These are phyloP conservation scores for Collybia sp. DNA, from an alignment of 768 basidiomycete species.

Conservation along the genomic window DNA sequence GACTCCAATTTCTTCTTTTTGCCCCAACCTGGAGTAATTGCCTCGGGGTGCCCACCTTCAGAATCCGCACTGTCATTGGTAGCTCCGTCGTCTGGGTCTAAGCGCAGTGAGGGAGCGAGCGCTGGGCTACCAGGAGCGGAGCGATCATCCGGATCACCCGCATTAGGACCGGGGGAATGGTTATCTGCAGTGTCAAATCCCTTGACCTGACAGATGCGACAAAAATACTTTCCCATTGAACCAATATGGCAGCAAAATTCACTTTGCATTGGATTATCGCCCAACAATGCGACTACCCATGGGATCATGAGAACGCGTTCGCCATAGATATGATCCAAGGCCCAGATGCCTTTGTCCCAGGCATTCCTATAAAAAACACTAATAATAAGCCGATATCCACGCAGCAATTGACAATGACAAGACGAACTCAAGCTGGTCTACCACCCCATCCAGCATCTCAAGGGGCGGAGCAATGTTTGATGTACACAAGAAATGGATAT, in stretches of 20 bases:
- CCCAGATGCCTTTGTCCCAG: constrained; percentile 27
- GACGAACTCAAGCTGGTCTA: constrained; percentile 28
- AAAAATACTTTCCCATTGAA: constrained; percentile 30
- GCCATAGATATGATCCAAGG: constrained; percentile 24
- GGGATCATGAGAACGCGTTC: constrained; percentile 26
- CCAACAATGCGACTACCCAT: constrained; percentile 24
- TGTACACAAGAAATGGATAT: constrained; percentile 35
- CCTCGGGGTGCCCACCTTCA: neutral
- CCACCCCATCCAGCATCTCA: constrained; percentile 38
- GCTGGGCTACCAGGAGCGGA: constrained; percentile 8
- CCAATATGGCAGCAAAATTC: constrained; percentile 40
- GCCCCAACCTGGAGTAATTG: too few species aligned
- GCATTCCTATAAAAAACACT: constrained; percentile 9
- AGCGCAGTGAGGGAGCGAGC: constrained; percentile 3
- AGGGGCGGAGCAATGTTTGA: constrained; percentile 36
- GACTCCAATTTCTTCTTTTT: neutral
- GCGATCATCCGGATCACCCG: constrained; percentile 1
- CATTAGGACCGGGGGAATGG: neutral
- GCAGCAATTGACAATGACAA: neutral
- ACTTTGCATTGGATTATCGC: constrained; percentile 43
- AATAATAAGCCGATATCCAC: neutral
- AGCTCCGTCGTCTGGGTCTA: neutral
- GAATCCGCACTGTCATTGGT: neutral
- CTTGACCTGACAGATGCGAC: constrained; percentile 30
- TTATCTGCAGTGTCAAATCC: constrained; percentile 12